Evolutionary conservation across 352 stramenopile species (phyloP), one percentile per base, ranked within the genome.

Genomic region (Pythium insidiosum): DNA sequence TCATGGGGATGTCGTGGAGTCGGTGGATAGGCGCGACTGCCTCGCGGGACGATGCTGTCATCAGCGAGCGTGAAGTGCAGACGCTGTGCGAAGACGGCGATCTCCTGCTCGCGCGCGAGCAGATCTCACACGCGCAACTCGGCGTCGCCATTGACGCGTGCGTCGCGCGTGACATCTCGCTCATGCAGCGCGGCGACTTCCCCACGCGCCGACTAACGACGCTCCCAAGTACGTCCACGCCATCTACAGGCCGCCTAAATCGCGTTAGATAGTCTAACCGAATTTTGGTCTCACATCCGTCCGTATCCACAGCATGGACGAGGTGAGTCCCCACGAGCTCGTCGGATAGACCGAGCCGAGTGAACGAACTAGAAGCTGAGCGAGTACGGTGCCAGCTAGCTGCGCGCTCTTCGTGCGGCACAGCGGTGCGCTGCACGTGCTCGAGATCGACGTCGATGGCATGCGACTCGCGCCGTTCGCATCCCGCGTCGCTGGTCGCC

Each of bases 41-140:
- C n/a, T n/a, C n/a, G n/a, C n/a, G n/a, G 44, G 18, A 31, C 22
- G 26, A 6, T 20, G 38, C 24, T 10, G 23, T 39, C 24, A 53
- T 53, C 43, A 48, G 19, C 16, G 46, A 61, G 45, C 60, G 63
- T 44, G 56, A 78, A 15, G 65, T 65, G 26, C 43, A 80, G 31
- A 67, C 66, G 19, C 47, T 81, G 21, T 73, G 68, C 51, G 68
- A 84, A 39, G 61, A 65, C 41, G 68, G 72, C 15, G 72, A 84
- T 29, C 21, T 84, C 43, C 50, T 84, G 28, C 61, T 84, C n/a
- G 40, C 58, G 18, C 66, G 72, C 5, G 72, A 81, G 35, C 50
- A 64, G 21, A 50, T 79, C 22, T 38, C 54, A 6, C 48, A 79
- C 30, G 41, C 48, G 9, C 13, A 43, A 22, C 36, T 78, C 23